Conservation (phyloP, 2,329 filamentous ascomycete genomes). For the Stagonosporopsis cucurbitacearum region DNA sequence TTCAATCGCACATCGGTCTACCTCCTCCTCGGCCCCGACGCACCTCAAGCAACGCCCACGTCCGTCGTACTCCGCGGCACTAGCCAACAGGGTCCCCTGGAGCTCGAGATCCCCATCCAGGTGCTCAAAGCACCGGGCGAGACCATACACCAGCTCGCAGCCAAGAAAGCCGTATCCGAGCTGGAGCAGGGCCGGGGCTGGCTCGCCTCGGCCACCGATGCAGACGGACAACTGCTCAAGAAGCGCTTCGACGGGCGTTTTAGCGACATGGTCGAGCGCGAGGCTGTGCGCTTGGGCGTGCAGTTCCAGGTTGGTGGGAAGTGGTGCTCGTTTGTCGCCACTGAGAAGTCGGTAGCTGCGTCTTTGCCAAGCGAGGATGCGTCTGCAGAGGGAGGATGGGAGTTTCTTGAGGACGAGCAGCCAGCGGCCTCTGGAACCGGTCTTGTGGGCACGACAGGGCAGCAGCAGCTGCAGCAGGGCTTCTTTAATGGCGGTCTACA, state of each 20-base stretch:
- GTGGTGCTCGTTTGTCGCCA: conserved; percentile 76
- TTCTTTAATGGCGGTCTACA: no score
- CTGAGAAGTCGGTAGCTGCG: conserved; percentile 52
- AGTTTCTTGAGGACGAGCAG: conserved; percentile 34
- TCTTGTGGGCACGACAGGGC: background rate
- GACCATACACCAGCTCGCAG: conserved; percentile 74
- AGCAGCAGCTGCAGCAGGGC: background rate
- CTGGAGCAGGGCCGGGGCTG: conserved; percentile 75
- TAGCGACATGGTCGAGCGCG: conserved; percentile 66
- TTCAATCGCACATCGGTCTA: conserved; percentile 72
- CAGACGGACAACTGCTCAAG: conserved; percentile 46
- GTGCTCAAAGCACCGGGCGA: conserved; percentile 54
- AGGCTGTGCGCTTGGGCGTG: conserved; percentile 70
- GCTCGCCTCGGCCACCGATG: conserved; percentile 53
- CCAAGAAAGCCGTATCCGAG: conserved; percentile 70
- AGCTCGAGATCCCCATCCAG: conserved; percentile 69
- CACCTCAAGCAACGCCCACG: conserved; percentile 56
- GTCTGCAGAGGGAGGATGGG: conserved; percentile 25
- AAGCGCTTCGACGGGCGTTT: conserved; percentile 58
- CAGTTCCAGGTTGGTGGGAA: conserved; percentile 71
- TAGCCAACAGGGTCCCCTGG: conserved; percentile 64
- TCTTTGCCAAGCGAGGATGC: background rate
- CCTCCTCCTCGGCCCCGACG: conserved; percentile 65
- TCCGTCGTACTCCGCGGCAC: conserved; percentile 66
- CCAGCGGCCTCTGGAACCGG: background rate